Evolutionary conservation across 805 yeast genomes (phyloP), one percentile per base, ranked within the genome.

Genomic region (Lachancea quebecensis): DNA sequence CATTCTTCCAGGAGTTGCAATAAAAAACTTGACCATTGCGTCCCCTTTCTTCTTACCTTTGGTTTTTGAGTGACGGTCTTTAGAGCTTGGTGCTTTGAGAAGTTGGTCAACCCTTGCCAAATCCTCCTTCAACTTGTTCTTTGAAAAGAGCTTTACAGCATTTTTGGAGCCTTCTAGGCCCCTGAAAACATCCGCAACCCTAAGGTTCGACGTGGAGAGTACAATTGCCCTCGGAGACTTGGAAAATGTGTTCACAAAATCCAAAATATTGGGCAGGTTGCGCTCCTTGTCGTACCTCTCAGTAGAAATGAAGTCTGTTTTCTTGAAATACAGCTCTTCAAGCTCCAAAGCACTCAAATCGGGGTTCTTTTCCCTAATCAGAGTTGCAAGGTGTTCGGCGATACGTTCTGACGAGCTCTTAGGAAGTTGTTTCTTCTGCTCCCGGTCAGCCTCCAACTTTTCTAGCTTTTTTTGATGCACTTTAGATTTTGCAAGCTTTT

Each of bases 181-280:
- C 52, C 95, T 75, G 58, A 77, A 82, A 2, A 88, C 73, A 56
- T 90, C 96, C 57, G 96, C 91, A 1, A 88, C 93, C 53, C 97
- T 74, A 18, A 88, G 69, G 10, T 95, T 93, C 0, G 95, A 86
- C 71, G 84, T 75, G 0, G 90, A 82, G 64, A 51, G 79, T 60
- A 65, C 74, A 68, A 69, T 54, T 1, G 72, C 65, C n/a, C 65
- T 55, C 17, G 66, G 66, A 27, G 74, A 66, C 52, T 61, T 71
- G 56, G 82, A 76, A 48, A 71, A 76, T 33, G 66, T 62, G 33
- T 69, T 68, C 29, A 87, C 65, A 58, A 79, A 89, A 17, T 66
- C 67, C 2, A 75, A 63, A 45, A 85, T 68, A 51, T 80, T 78
- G 2, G 72, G 79, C 48, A 85, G 62, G 32, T 59, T 72, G 50